Base-by-base conservation (phyloP, 169 alveolate genomes). In the Eimeria necatrix region DNA sequence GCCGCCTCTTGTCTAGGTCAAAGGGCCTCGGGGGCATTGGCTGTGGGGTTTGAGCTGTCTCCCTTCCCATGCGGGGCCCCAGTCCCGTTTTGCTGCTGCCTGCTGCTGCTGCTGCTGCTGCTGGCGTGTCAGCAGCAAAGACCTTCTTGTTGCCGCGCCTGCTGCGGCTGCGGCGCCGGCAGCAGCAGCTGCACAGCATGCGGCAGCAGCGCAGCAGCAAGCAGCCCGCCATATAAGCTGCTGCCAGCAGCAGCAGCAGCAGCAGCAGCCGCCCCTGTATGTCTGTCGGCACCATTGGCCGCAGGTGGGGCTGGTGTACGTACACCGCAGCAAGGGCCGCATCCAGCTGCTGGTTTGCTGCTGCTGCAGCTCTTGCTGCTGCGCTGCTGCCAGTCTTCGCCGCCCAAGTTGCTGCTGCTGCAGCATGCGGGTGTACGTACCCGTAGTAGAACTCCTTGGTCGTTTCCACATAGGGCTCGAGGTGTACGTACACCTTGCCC, bases 311-410 rank as follows among this genome's bases (percentile, higher is more conserved):
- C 88, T 80, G 88, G 22, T 51, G 88, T 80, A 80, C 88, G 20
- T 80, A 80, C 88, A 80, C 88, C 24, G 88, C 88, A 80, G 88
- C 88, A 49, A 80, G 88, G 5, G 49, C 88, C 5, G 49, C 18
- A 48, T 80, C 88, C 12, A 80, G 68, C 41, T 80, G 88, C 88
- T 80, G 70, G 59, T 80, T 80, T 49, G 88, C 88, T 52, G 88
- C 64, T 80, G 88, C 88, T 80, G 88, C 84, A 7, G 84, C 24
- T 18, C 9, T 32, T 32, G 49, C 84, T 73, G 53, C 84, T 73
- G 84, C 84, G 22, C 56, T 73, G 56, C 52, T 73, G 56, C 49
- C 84, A 5, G 84, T 32, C 20, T 51, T 73, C 18, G 20, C 14
- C n/a, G 53, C 12, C 86, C 86, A 76, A 6, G 53, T 60, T 46